A percentile compares a stretch with the other conserved stretches of the same genome.
Conservation (phyloP, 1,139 yeast genomes). For the Protomyces gravidus region DNA sequence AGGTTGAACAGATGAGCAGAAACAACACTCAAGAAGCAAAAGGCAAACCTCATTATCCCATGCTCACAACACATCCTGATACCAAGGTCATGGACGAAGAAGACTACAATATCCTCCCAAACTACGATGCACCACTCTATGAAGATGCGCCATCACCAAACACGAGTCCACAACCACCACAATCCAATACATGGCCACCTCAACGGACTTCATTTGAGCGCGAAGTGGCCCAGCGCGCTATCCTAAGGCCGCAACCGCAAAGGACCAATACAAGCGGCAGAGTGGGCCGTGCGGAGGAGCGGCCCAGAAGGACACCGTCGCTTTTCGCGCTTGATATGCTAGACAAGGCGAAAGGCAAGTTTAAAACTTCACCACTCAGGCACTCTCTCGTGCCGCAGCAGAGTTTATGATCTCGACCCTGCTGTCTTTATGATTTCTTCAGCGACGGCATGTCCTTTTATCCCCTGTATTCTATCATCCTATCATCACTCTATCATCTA, state of each 20-base stretch:
- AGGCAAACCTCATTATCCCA: too few species aligned
- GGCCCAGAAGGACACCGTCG: background rate
- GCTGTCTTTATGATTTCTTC: background rate
- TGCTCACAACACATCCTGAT: too few species aligned
- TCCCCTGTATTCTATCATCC: too few species aligned
- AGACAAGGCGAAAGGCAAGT: background rate
- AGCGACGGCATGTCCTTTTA: background rate
- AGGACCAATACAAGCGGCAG: background rate
- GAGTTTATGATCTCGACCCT: background rate
- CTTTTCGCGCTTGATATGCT: background rate
- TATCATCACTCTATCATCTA: too few species aligned
- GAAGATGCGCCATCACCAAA: background rate
- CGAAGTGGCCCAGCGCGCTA: background rate
- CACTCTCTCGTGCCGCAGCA: background rate
- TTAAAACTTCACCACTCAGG: background rate
- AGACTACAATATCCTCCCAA: background rate
- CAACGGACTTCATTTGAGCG: constrained; percentile 1
- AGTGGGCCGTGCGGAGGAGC: background rate
- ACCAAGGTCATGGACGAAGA: background rate
- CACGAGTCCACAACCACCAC: background rate
- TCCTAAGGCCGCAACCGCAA: background rate
- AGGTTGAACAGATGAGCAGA: too few species aligned
- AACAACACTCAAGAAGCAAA: too few species aligned
- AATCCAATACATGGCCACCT: background rate
- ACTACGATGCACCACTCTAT: background rate